Evolutionary conservation across 345 rosid species (phyloP), one percentile per base, ranked within the genome.

Genomic region (Salix viminalis): DNA sequence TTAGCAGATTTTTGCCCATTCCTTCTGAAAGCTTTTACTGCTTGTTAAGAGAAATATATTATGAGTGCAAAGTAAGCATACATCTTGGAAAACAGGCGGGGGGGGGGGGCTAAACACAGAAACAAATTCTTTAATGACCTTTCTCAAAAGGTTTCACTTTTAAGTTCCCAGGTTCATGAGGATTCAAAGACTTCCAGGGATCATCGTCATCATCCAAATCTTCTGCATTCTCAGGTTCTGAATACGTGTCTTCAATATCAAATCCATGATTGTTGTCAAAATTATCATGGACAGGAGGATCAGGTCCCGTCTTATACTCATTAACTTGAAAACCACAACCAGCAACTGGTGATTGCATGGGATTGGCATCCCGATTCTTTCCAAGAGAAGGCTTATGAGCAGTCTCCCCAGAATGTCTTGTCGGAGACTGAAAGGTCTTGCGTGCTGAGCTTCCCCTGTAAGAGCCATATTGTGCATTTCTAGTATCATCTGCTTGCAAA

Each of bases 181-280:
- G 98, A 86, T 91, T 91, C 80, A 96, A 73, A 81, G 94, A 95
- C 82, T 92, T 91, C 98, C 99, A 96, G 14, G 95, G 99, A 86
- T 96, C 95, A 72, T 86, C 87, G 60, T 89, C 89, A 30, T 81
- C 84, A 82, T 91, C 96, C 65, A 90, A 81, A 77, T 89, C 90
- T 75, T 86, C 89, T 58, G 74, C 54, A 80, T 86, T 80, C 82
- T 83, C 67, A 67, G 91, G 82, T 69, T 83, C 93, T 75, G 88
- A 82, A 85, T 81, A 73, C 14, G 81, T 82, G 73, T 86, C 84
- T 74, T 86, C 90, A 84, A 87, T 87, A 74, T 87, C 85, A 77
- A 85, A 87, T 70, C 69, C 89, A 81, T 77, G 75, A 78, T 82
- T 64, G 41, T 34, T 41, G 66, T 90, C 85, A 80, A 79, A 75